Evolutionary conservation across 2,329 filamentous ascomycete genomes (phyloP), one percentile per base, ranked within the genome.

Genomic region (Xylariaceae sp.): DNA sequence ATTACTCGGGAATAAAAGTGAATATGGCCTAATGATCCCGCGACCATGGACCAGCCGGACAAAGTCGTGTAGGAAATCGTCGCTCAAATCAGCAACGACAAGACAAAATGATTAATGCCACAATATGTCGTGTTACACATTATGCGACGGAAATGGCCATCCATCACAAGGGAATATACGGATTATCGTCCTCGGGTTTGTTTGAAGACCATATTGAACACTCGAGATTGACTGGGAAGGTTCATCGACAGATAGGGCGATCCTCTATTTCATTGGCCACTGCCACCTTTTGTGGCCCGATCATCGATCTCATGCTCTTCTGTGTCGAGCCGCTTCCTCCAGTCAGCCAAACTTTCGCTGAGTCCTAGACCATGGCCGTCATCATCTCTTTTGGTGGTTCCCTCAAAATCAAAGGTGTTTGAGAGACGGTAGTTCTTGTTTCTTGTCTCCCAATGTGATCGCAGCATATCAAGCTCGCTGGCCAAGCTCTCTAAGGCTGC

Each of bases 341-440:
- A 95, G 68, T 89, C 88, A 9, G 87, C 86, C 36, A 94, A 73
- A 64, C 85, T 91, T 68, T 87, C 87, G 65, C 83, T 91, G 62
- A 91, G 75, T 20, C 78, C 83, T 11, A 77, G 65, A 4, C 74
- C 74, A 8, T 63, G 71, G 26, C 67, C 68, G 6, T 81, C 77
- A 32, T 79, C 77, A 16, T 76, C 73, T 44, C 75, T 76, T 60
- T 77, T 78, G 2, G 55, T 59, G 6, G 63, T 56, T 18, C 64
- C 77, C 51, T 96, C 92, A 64, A 95, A 92, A 69, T 97, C 92
- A 65, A 96, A 95, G 45, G 89, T 86, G 67, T 88, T 92, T 72
- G 91, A 96, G 37, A 97, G 77, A 20, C 94, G 88, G 72, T 97
- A 97, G 66, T 91, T 95, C 73, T 95, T 94, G 75, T 93, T 97